These are phyloP conservation scores for Hypoxylon sp. DNA, from an alignment of 2,329 filamentous ascomycete genomes.

Conservation along the genomic window DNA sequence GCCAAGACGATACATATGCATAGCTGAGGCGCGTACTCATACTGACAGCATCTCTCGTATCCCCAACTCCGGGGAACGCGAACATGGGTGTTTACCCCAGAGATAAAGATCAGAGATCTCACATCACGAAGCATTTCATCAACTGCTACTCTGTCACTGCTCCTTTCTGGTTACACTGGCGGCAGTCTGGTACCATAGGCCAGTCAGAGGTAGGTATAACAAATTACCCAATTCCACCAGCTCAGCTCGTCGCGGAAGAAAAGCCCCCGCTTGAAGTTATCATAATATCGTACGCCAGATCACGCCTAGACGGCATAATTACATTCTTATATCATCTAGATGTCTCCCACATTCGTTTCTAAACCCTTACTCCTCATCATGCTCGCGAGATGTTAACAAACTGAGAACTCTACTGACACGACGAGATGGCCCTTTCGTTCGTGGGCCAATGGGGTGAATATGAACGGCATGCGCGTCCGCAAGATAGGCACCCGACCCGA, in stretches of 20 bases:
- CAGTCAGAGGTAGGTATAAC: neutral
- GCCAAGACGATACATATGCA: no score
- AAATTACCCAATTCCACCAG: neutral
- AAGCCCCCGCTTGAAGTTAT: neutral
- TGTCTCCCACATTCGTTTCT: neutral
- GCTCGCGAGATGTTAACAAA: neutral
- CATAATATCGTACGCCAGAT: neutral
- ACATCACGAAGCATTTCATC: neutral
- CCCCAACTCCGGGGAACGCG: neutral
- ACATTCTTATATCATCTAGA: neutral
- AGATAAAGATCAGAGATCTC: neutral
- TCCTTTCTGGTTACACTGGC: no score
- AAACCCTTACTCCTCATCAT: neutral
- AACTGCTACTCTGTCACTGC: neutral
- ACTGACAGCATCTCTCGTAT: neutral
- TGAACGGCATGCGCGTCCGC: neutral
- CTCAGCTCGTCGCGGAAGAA: neutral
- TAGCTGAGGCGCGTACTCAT: no score
- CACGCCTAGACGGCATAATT: slow-evolving; percentile 3
- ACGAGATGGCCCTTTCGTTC: neutral
- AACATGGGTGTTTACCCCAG: neutral
- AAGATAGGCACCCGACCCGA: neutral
- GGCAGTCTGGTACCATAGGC: neutral
- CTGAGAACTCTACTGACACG: neutral
- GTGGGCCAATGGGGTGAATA: slow-evolving; percentile 9